These are phyloP conservation scores for Phytophthora meadii DNA, from an alignment of 352 stramenopile species.

Conservation along the genomic window DNA sequence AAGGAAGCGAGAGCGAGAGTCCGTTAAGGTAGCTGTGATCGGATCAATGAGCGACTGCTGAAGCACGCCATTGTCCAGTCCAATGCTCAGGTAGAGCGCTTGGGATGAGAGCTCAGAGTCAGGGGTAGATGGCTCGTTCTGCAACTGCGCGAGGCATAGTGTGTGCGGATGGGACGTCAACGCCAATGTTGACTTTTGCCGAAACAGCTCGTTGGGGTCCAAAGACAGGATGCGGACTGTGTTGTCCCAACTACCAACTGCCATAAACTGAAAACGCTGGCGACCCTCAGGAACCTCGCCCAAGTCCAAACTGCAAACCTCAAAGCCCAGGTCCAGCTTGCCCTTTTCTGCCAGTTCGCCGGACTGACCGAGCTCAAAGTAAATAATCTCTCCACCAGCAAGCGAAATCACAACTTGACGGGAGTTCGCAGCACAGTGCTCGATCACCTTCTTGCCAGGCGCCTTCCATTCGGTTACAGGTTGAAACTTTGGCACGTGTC, in stretches of 20 bases:
- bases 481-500: slow-evolving; percentile 94
- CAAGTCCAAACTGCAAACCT: slow-evolving; percentile 98
- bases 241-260: slow-evolving; percentile 94
- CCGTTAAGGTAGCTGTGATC: slow-evolving; percentile 83
- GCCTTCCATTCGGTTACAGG: slow-evolving; percentile 97
- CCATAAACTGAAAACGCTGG: slow-evolving; percentile 95
- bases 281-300: slow-evolving; percentile 94
- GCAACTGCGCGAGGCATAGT: slow-evolving; percentile 79
- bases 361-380: slow-evolving; percentile 97
- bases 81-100: slow-evolving; percentile 84
- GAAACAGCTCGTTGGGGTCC: slow-evolving; percentile 92
- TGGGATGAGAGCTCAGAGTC: slow-evolving; percentile 66
- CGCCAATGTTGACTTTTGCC: slow-evolving; percentile 84
- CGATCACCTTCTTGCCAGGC: slow-evolving; percentile 97
- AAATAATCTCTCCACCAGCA: slow-evolving; percentile 96
- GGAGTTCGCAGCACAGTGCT: slow-evolving; percentile 96
- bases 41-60: slow-evolving; percentile 92
- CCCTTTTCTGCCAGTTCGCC: slow-evolving; percentile 95
- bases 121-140: slow-evolving; percentile 72
- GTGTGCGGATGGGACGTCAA: slow-evolving; percentile 87
- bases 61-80: slow-evolving; percentile 96
- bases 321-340: slow-evolving; percentile 95
- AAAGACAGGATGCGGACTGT: slow-evolving; percentile 95
- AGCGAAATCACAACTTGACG: slow-evolving; percentile 98
- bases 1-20: slow-evolving; percentile 94